phyloP scores from a whole-genome alignment of 495 filamentous ascomycete genomes.

The Rusavskia elegans region DNA sequence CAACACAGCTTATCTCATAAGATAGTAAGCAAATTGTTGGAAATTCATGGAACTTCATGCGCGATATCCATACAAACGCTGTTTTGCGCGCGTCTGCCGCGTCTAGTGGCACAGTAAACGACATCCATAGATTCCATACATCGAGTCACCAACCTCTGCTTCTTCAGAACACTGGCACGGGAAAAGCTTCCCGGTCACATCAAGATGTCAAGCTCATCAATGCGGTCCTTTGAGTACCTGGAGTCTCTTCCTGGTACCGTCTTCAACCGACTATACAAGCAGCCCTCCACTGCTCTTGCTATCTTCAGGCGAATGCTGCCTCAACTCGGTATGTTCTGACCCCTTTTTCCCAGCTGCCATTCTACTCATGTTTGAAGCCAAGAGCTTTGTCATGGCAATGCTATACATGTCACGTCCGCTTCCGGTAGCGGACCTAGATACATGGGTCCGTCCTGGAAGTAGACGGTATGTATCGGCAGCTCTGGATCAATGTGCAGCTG shows the following conservation, averaged over 20 bases:
- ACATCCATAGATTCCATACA: no score
- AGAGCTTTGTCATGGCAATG: slow-evolving; percentile 86
- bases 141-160: no score
- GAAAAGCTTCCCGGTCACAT: not conserved
- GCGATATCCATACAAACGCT: no score
- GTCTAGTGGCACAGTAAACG: no score
- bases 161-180: no score
- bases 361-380: slow-evolving; percentile 41
- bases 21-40: no score
- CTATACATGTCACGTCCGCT: slow-evolving; percentile 73
- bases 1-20: no score
- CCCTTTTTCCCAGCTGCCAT: slow-evolving; percentile 2
- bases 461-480: slow-evolving; percentile 32
- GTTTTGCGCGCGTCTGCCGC: no score
- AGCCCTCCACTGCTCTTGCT: slow-evolving; percentile 86
- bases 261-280: slow-evolving; percentile 79
- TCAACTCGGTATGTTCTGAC: slow-evolving; percentile 49
- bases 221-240: slow-evolving; percentile 67
- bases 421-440: slow-evolving; percentile 56
- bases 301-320: slow-evolving; percentile 96
- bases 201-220: slow-evolving; percentile 49
- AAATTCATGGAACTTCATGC: no score
- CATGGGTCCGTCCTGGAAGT: slow-evolving; percentile 64
- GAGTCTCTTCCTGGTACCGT: slow-evolving; percentile 78
- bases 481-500: not conserved